These are phyloP conservation scores for Mortierella antarctica DNA, from an alignment of 192 early-diverging fungal genomes.

Conservation along the genomic window DNA sequence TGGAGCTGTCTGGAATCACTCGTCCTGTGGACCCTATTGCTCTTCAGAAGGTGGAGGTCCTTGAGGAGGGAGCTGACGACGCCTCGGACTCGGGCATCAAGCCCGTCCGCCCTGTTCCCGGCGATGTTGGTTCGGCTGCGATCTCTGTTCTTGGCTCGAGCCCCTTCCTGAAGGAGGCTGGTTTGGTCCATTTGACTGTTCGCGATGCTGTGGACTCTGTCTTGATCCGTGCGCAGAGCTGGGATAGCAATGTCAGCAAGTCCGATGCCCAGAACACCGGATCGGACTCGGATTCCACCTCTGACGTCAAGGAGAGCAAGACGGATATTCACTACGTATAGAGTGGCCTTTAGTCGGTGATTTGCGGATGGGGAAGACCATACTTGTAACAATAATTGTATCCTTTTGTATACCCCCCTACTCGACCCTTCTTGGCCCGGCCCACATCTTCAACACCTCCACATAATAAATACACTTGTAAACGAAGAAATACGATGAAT, in stretches of 20 bases:
- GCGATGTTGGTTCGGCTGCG: conserved; percentile 14
- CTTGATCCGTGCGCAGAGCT: conserved; percentile 31
- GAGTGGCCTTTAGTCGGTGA: background rate
- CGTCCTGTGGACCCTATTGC: conserved; percentile 31
- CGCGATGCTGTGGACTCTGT: conserved; percentile 46
- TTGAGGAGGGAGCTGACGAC: conserved; percentile 4
- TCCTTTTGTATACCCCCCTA: too few species aligned
- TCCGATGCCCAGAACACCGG: background rate
- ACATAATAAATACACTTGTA: too few species aligned
- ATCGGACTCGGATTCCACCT: conserved; percentile 14
- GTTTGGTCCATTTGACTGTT: conserved; percentile 50
- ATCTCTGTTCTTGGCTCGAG: conserved; percentile 16
- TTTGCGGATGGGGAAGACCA: too few species aligned
- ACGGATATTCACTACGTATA: conserved; percentile 38
- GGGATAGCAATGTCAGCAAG: conserved; percentile 8
- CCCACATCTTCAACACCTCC: too few species aligned
- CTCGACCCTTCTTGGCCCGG: too few species aligned
- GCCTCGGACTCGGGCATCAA: background rate
- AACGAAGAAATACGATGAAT: too few species aligned
- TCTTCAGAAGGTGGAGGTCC: conserved; percentile 39
- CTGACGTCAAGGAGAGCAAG: conserved; percentile 14
- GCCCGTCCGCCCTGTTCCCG: conserved; percentile 3
- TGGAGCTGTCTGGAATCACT: conserved; percentile 49
- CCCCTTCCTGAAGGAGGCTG: conserved; percentile 50
- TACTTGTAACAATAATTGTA: too few species aligned